Evolutionary conservation across 441 rosid genomes (phyloP).

Genomic region (Hura crepitans): DNA sequence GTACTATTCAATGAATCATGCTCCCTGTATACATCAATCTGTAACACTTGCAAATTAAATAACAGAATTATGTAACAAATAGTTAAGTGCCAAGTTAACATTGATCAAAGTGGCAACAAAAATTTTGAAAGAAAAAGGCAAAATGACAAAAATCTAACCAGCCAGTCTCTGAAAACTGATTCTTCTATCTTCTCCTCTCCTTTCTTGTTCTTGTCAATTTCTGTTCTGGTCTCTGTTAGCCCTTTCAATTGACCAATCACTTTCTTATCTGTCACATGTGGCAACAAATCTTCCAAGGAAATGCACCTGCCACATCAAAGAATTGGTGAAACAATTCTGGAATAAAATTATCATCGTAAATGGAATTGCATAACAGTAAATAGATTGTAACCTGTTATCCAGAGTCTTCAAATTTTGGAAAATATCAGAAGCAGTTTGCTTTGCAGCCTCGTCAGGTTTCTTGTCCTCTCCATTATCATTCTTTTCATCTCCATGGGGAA

Average conservation of each 20-base stretch:
- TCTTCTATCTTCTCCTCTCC: conserved; percentile 42
- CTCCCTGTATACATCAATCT: conserved; percentile 53
- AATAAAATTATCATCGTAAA: background rate
- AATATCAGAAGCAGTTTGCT: conserved; percentile 1
- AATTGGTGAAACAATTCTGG: background rate
- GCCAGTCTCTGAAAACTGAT: conserved; percentile 62
- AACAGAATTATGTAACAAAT: background rate
- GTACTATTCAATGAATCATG: conserved; percentile 53
- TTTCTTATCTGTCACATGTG: background rate
- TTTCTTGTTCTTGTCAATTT: background rate
- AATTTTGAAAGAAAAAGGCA: background rate
- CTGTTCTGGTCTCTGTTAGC: conserved; percentile 1
- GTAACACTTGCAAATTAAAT: background rate
- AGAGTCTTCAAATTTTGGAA: background rate
- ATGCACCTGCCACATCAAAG: background rate
- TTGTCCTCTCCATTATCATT: conserved; percentile 37
- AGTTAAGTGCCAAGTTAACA: too few species aligned
- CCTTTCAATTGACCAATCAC: conserved; percentile 1
- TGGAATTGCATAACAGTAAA: background rate
- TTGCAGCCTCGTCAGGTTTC: conserved; percentile 14
- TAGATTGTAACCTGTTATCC: background rate
- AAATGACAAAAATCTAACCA: conserved; percentile 41
- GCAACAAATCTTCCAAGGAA: background rate
- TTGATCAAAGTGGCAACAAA: too few species aligned
- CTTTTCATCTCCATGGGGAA: conserved; percentile 29